A percentile compares a stretch with the other conserved stretches of the same genome.
Conservation (phyloP, 2,329 filamentous ascomycete genomes). For the Fusarium humuli region DNA sequence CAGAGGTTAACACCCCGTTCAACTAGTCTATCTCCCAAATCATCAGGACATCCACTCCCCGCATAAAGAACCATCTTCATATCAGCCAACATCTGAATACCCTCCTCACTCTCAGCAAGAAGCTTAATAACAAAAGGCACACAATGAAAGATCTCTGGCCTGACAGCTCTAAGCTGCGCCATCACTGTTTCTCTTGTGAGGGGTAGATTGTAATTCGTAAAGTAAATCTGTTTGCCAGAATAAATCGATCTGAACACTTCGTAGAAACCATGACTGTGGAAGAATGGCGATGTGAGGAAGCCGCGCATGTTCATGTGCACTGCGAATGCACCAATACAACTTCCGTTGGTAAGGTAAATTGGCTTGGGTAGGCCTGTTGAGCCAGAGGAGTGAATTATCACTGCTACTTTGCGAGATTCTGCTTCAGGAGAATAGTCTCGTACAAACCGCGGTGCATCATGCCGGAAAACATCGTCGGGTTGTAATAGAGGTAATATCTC, state of each 20-base stretch:
- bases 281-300: conserved; percentile 68
- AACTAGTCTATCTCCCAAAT: conserved; percentile 66
- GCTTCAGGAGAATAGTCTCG: conserved; percentile 29
- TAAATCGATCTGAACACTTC: conserved; percentile 66
- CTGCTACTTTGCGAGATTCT: conserved; percentile 32
- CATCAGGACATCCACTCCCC: conserved; percentile 69
- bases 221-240: conserved; percentile 60
- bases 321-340: conserved; percentile 61
- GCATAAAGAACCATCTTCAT: conserved; percentile 67
- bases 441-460: conserved; percentile 31
- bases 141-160: conserved; percentile 66
- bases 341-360: conserved; percentile 67
- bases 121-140: conserved; percentile 75
- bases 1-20: conserved; percentile 65
- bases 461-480: conserved; percentile 6
- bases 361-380: conserved; percentile 73
- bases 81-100: conserved; percentile 59
- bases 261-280: conserved; percentile 69
- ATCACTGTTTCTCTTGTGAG: conserved; percentile 63
- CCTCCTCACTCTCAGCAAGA: conserved; percentile 67
- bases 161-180: conserved; percentile 51
- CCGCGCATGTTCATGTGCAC: conserved; percentile 55
- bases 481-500: conserved; percentile 26
- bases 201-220: conserved; percentile 67
- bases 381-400: conserved; percentile 56